Base-by-base conservation (phyloP, 1,139 yeast genomes). In the Taiozyma sp. region DNA sequence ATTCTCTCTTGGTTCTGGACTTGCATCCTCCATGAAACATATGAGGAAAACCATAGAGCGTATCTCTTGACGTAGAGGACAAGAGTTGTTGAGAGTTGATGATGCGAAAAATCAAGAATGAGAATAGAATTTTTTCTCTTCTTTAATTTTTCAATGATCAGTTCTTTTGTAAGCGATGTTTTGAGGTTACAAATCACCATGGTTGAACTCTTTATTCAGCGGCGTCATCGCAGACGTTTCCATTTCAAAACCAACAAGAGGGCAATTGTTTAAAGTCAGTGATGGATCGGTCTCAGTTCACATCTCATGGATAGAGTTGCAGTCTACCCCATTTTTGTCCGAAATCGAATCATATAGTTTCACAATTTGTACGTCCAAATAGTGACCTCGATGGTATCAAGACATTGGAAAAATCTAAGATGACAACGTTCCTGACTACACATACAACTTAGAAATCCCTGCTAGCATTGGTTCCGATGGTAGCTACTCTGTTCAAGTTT, bases 401-500 rank as follows among this genome's bases (percentile, higher is more conserved):
- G 13, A 61, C 74, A 0, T 46, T 78, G 9, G 47, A 60, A 9
- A 58, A 63, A 34, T n/a, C n/a, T n/a, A n/a, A n/a, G n/a, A n/a
- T n/a, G 32, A 58, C 46, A 62, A 64, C 38, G 42, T 71, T 43
- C 51, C 58, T 36, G 63, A 59, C 45, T 63, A 71, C 53, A 54
- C 71, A 2, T 77, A 75, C 58, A 65, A 73, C 1, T 79, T 83
- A 13, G 50, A 29, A 12, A 47, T 60, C n/a, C 62, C 62, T 8
- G 44, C 57, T 3, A 54, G 71, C n/a, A 63, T 66, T 16, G 86
- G 81, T 42, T 79, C 81, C 8, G 70, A 77, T 63, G 97, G 97
- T 30, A 70, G 70, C 53, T 91, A 79, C 67, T 90, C 69, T 65
- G 69, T 91, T 59, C 97, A 91, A 69, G 66, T 91, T 40, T 80